These are phyloP conservation scores for Acer yangbiense DNA, from an alignment of 345 rosid genomes.

Conservation along the genomic window DNA sequence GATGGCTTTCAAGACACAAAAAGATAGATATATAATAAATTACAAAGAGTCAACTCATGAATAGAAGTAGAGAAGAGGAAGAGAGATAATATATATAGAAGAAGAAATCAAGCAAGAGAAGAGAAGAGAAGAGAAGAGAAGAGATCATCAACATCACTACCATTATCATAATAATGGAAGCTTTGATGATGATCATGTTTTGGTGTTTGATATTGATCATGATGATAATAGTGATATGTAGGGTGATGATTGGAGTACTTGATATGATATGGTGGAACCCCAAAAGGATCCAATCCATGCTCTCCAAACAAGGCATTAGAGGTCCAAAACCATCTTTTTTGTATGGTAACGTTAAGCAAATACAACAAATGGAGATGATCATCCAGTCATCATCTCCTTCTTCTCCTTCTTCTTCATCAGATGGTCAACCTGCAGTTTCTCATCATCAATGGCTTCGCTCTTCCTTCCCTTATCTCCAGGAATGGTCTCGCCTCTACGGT, in stretches of 20 bases:
- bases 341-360: conserved; percentile 13
- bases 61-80: neutral
- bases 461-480: conserved; percentile 29
- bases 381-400: neutral
- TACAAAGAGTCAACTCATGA: neutral
- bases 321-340: conserved; percentile 11
- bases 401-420: neutral
- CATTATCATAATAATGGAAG: no score
- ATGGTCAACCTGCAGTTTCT: neutral
- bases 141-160: no score
- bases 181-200: neutral
- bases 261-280: neutral
- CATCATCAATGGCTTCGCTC: conserved; percentile 21
- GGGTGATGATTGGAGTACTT: neutral
- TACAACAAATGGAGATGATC: neutral
- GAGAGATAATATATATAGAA: neutral
- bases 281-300: conserved; percentile 1
- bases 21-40: neutral
- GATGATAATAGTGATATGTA: neutral
- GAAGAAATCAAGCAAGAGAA: neutral
- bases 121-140: neutral
- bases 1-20: neutral
- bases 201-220: neutral
- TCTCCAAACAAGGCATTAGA: conserved; percentile 9
- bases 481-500: conserved; percentile 30